A percentile compares a stretch with the other conserved stretches of the same genome.
Evolutionary conservation across 768 basidiomycete species (phyloP).

Genomic region (Tulasnella sp.): DNA sequence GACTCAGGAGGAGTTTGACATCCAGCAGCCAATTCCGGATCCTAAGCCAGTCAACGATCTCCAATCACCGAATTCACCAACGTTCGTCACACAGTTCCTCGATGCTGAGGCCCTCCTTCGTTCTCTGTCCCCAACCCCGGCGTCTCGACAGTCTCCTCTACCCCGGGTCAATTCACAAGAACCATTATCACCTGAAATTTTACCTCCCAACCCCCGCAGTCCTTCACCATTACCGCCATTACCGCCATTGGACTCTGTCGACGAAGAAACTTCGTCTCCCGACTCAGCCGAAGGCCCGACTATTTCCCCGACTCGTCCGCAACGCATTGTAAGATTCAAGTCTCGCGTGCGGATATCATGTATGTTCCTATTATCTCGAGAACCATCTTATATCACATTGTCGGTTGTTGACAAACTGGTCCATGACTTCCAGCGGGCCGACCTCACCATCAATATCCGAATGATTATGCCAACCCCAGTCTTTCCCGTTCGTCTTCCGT

Average conservation of each 20-base stretch:
- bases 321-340: constrained; percentile 14
- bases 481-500: constrained; percentile 43
- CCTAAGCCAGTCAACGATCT: background rate
- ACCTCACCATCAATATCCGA: background rate
- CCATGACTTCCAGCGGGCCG: constrained; percentile 2
- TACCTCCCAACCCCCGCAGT: constrained; percentile 1
- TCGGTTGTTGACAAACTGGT: too few relatives aligned
- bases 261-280: constrained; percentile 5
- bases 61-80: background rate
- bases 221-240: constrained; percentile 11
- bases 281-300: background rate
- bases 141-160: background rate
- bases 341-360: constrained; percentile 19
- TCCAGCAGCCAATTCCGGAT: background rate
- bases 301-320: background rate
- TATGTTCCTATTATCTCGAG: background rate
- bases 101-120: background rate
- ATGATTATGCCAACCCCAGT: background rate
- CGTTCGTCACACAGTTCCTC: background rate
- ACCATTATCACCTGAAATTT: constrained; percentile 2
- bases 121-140: background rate
- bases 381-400: too few relatives aligned
- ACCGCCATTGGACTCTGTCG: background rate
- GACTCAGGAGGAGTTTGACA: background rate
- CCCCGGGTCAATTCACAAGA: constrained; percentile 4